These are phyloP conservation scores for Acephala macrosclerotiorum DNA, from an alignment of 2,329 filamentous ascomycete species.

Conservation along the genomic window DNA sequence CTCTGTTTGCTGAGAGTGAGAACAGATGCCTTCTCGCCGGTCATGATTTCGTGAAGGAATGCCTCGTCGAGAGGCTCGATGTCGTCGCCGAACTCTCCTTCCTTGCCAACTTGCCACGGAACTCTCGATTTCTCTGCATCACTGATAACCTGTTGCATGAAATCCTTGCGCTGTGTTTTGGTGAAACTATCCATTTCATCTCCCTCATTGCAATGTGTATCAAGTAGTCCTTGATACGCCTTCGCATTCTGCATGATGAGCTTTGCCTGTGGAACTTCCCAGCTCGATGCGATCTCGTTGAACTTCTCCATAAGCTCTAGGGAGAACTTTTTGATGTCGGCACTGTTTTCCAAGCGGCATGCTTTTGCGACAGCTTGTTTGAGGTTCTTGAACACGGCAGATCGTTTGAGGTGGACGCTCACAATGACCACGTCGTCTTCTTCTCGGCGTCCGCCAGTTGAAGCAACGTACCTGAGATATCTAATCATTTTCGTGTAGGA, in stretches of 20 bases:
- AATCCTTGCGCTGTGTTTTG: conserved; percentile 14
- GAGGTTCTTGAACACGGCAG: conserved; percentile 31
- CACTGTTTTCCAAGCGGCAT: conserved; percentile 17
- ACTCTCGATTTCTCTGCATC: conserved; percentile 29
- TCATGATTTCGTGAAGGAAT: conserved; percentile 30
- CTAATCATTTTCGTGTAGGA: conserved; percentile 32
- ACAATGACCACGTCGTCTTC: conserved; percentile 32
- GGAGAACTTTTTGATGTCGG: conserved; percentile 22
- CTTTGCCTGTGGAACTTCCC: conserved; percentile 20
- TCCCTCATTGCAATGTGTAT: background rate
- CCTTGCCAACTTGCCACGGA: conserved; percentile 33
- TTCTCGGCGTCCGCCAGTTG: conserved; percentile 21
- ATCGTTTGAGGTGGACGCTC: conserved; percentile 35
- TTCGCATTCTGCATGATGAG: conserved; percentile 30
- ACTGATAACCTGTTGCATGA: conserved; percentile 18
- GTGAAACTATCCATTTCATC: conserved; percentile 16
- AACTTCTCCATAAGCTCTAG: conserved; percentile 25
- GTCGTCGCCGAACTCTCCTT: conserved; percentile 25
- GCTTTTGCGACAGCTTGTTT: conserved; percentile 29
- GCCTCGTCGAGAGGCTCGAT: conserved; percentile 29
- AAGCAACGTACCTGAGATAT: conserved; percentile 31
- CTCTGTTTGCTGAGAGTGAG: background rate
- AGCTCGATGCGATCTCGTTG: conserved; percentile 26
- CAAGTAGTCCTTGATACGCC: conserved; percentile 27
- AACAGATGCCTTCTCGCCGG: conserved; percentile 15